phyloP scores from a whole-genome alignment of 768 basidiomycete genomes.

The Erythrobasidium yunnanense region DNA sequence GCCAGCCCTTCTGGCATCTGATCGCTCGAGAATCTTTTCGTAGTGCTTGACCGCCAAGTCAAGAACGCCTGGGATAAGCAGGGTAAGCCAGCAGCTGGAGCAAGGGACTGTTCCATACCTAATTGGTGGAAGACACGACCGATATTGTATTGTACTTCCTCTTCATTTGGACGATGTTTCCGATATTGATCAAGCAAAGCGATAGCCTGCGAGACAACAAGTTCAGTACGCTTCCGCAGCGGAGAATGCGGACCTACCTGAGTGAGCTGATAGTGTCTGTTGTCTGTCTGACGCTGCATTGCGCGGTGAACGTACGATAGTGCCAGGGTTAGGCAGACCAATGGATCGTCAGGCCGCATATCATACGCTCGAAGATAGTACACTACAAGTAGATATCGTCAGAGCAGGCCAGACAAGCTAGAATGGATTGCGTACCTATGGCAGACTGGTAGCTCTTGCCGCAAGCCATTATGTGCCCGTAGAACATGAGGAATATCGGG shows the following conservation, averaged over 20 bases:
- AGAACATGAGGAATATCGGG: conserved; percentile 60
- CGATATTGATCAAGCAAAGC: conserved; percentile 77
- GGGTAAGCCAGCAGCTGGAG: not conserved
- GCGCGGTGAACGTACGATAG: conserved; percentile 79
- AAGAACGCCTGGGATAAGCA: conserved; percentile 52
- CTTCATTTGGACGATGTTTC: conserved; percentile 49
- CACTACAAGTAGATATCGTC: conserved; percentile 47
- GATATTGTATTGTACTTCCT: conserved; percentile 88
- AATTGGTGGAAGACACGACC: conserved; percentile 83
- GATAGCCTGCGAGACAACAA: conserved; percentile 45
- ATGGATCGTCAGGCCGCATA: conserved; percentile 67
- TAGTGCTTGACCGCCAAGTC: conserved; percentile 78
- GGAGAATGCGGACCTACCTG: conserved; percentile 48
- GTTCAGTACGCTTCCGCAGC: not conserved
- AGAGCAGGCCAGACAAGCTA: not conserved
- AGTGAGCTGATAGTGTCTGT: conserved; percentile 74
- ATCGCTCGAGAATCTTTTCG: conserved; percentile 56
- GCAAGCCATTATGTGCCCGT: conserved; percentile 70
- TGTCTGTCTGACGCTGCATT: conserved; percentile 88
- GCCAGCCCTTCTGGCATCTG: not conserved
- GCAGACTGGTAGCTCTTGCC: conserved; percentile 85
- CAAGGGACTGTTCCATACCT: too few species aligned
- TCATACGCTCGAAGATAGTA: conserved; percentile 84
- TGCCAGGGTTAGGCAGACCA: conserved; percentile 70
- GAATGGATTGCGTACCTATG: conserved; percentile 54